Evolutionary conservation across 352 stramenopile species (phyloP).

Genomic region (Plasmopara viticola): DNA sequence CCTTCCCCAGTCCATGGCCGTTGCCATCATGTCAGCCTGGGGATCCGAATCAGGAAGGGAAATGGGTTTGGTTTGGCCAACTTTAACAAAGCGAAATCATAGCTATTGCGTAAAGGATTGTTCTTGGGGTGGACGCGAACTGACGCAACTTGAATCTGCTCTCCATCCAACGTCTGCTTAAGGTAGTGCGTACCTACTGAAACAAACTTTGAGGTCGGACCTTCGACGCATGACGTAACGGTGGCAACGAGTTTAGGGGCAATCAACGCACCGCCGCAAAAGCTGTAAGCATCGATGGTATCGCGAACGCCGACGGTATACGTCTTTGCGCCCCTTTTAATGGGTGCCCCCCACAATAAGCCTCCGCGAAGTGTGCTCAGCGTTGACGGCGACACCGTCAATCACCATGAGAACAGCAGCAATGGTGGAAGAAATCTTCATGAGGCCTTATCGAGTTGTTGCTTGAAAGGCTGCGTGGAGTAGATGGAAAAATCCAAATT

Average conservation of each 20-base stretch:
- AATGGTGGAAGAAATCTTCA: constrained; percentile 6
- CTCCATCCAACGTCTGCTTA: constrained; percentile 30
- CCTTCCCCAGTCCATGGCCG: constrained; percentile 27
- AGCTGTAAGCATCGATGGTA: constrained; percentile 6
- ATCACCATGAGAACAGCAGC: constrained; percentile 1
- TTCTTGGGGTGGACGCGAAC: constrained; percentile 11
- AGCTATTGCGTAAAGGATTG: not conserved
- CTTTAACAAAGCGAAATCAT: constrained; percentile 45
- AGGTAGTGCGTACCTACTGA: constrained; percentile 41
- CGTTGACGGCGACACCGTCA: not conserved
- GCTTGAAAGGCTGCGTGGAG: constrained; percentile 2
- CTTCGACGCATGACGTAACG: constrained; percentile 7
- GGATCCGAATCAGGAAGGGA: constrained; percentile 24
- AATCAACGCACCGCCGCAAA: constrained; percentile 31
- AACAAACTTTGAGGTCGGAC: constrained; percentile 1
- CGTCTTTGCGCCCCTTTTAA: constrained; percentile 28
- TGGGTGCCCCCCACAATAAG: constrained; percentile 12
- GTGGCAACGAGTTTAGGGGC: constrained; percentile 19
- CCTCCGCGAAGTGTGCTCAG: constrained; percentile 5
- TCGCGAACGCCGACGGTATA: constrained; percentile 21
- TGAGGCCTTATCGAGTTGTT: not conserved
- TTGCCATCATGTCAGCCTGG: constrained; percentile 17
- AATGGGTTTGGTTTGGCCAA: constrained; percentile 27
- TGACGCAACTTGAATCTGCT: constrained; percentile 35
- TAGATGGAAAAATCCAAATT: constrained; percentile 5